Base-by-base conservation (phyloP, 768 basidiomycete species). In the Dacryopinax primogenitus region DNA sequence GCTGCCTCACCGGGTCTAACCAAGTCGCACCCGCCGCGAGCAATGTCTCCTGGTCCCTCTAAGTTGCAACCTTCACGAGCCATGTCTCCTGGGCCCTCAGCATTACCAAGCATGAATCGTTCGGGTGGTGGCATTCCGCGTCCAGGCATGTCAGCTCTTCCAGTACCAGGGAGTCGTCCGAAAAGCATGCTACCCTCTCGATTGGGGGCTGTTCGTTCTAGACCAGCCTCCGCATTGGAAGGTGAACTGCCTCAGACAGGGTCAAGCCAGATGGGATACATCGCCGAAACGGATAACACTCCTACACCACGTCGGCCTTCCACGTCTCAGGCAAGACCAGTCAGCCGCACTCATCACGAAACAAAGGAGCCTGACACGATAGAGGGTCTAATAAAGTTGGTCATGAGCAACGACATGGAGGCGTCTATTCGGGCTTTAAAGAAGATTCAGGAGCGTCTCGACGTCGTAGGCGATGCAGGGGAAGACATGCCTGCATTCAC, bases 351-450 rank as follows among this genome's bases (percentile, higher is more conserved):
- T 18, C 16, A 15, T 23, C 18, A 44, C 18, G 41, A 44, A 6
- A 44, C 4, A 4, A 18, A 23, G 6, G 41, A 44, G 23, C 41
- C 41, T 18, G 41, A 44, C 6, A 3, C 41, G 4, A 23, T 44
- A 4, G 23, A 44, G 18, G 41, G 23, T 44, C 18, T 44, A 23
- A 44, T 44, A 15, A 44, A 44, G 18, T 23, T 7, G 66, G 92
- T 95, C 63, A 80, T 94, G 61, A 92, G 90, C 72, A 89, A 86
- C 67, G 92, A 97, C 77, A 83, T 90, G 0, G 77, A 82, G 23
- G 82, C 86, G 30, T 92, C 91, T 70, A 92, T 97, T 30, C 93
- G 98, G 67, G 90, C 92, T 0, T 78, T 99, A 70, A 99, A 99
- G 78, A 87, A 84, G 72, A 83, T 97, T 63, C 93, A 98, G 73